phyloP scores from a whole-genome alignment of 225 moss, liverwort and hornwort genomes.

The Pseudoscleropodium purum region DNA sequence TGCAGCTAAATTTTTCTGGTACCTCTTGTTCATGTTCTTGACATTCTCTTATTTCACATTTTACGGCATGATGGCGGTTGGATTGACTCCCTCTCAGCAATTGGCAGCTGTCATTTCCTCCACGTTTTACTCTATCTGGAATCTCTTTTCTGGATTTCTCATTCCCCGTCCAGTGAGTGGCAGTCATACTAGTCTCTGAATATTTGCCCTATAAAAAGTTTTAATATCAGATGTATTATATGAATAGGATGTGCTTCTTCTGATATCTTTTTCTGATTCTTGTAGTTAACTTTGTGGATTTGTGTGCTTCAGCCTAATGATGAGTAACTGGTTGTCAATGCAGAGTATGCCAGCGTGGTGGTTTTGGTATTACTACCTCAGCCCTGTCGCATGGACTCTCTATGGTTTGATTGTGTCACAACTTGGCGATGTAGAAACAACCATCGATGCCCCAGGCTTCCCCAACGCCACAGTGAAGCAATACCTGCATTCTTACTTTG shows the following conservation, averaged over 20 bases:
- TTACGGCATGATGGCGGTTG: constrained; percentile 98
- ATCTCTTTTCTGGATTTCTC: constrained; percentile 87
- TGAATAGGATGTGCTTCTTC: not conserved
- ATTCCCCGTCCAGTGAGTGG: constrained; percentile 56
- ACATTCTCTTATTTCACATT: constrained; percentile 86
- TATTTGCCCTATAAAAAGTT: not conserved
- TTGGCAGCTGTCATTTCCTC: constrained; percentile 87
- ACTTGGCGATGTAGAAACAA: constrained; percentile 56
- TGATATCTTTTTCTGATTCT: not conserved
- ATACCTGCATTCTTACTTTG: constrained; percentile 60
- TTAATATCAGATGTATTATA: not conserved
- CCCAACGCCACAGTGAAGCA: constrained; percentile 6
- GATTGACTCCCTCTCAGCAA: constrained; percentile 74
- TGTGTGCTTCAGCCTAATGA: not conserved
- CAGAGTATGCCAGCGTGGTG: constrained; percentile 88
- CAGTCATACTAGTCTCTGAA: not conserved
- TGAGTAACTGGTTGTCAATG: not conserved
- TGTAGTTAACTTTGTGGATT: not conserved
- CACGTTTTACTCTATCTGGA: constrained; percentile 89
- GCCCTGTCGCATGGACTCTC: constrained; percentile 85
- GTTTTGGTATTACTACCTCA: constrained; percentile 84
- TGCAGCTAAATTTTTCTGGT: constrained; percentile 95
- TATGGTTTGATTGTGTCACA: constrained; percentile 82
- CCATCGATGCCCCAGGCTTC: constrained; percentile 25
- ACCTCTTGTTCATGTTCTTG: constrained; percentile 75